Conservation (phyloP, 768 basidiomycete species). For the Lentinula boryana region DNA sequence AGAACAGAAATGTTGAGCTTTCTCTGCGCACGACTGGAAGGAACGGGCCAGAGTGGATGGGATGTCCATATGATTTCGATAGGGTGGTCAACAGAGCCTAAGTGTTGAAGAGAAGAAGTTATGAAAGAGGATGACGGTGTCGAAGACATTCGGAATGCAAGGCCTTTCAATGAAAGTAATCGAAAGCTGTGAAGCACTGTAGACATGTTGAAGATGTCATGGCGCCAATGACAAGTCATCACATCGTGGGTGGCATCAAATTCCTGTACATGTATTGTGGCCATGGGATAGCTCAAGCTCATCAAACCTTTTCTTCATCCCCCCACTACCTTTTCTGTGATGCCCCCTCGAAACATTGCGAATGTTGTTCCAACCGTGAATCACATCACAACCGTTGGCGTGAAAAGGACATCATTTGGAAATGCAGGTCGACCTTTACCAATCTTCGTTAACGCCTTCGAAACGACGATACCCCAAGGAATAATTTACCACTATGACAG, state of each 20-base stretch:
- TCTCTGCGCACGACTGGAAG: conserved; percentile 20
- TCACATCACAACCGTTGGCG: conserved; percentile 53
- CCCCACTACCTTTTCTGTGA: conserved; percentile 11
- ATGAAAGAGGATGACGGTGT: not conserved
- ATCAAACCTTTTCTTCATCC: too few species aligned
- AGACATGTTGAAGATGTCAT: not conserved
- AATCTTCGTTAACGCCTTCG: conserved; percentile 58
- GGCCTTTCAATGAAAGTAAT: not conserved
- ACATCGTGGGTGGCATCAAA: too few species aligned
- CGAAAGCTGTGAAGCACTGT: not conserved
- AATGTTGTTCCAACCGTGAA: conserved; percentile 14
- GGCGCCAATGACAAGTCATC: too few species aligned
- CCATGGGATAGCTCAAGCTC: too few species aligned
- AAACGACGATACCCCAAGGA: conserved; percentile 42
- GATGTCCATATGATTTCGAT: conserved; percentile 59
- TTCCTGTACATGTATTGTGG: too few species aligned
- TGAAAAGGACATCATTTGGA: conserved; percentile 62
- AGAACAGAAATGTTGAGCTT: conserved; percentile 61
- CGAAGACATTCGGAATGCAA: not conserved
- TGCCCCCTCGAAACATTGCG: conserved; percentile 34
- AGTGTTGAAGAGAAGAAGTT: conserved; percentile 19
- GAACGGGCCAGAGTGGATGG: conserved; percentile 57
- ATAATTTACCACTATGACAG: conserved; percentile 80
- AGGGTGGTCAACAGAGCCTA: conserved; percentile 36
- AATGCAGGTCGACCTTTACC: conserved; percentile 38